Evolutionary conservation across 306 rosid genomes (phyloP).

Genomic region (Cotoneaster glaucophyllus): DNA sequence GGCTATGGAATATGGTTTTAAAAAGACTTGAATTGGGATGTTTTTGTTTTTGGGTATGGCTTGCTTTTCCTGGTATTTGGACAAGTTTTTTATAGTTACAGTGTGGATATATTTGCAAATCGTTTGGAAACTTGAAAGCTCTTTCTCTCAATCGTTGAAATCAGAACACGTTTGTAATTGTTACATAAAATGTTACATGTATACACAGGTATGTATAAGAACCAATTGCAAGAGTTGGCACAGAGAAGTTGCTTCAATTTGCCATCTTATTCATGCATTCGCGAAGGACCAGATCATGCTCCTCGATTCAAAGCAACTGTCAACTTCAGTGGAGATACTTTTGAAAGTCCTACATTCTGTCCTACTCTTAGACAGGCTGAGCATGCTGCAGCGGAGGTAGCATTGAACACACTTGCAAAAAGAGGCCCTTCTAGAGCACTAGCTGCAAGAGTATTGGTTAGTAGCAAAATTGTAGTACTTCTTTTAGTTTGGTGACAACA

Average conservation of each 20-base stretch:
- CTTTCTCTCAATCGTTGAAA: background rate
- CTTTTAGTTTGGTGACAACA: background rate
- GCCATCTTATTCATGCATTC: constrained; percentile 83
- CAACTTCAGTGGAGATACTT: constrained; percentile 68
- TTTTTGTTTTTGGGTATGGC: background rate
- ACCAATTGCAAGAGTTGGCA: constrained; percentile 79
- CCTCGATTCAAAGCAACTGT: constrained; percentile 91
- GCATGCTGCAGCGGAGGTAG: constrained; percentile 84
- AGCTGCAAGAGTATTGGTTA: constrained; percentile 83
- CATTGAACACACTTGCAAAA: constrained; percentile 57
- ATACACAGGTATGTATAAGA: constrained; percentile 61
- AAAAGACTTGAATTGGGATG: background rate
- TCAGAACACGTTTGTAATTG: background rate
- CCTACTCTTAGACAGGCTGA: constrained; percentile 79
- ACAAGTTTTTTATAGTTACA: background rate
- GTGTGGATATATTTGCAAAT: background rate
- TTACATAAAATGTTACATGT: constrained; percentile 6
- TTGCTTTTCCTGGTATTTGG: background rate
- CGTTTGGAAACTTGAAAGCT: background rate
- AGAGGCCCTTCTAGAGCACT: constrained; percentile 76
- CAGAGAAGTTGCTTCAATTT: constrained; percentile 85
- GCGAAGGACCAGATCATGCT: constrained; percentile 90
- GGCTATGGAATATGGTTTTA: background rate
- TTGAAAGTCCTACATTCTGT: constrained; percentile 76
- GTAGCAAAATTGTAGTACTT: constrained; percentile 8